Conservation (phyloP, 2,329 filamentous ascomycete species). For the Daldinia sp. region DNA sequence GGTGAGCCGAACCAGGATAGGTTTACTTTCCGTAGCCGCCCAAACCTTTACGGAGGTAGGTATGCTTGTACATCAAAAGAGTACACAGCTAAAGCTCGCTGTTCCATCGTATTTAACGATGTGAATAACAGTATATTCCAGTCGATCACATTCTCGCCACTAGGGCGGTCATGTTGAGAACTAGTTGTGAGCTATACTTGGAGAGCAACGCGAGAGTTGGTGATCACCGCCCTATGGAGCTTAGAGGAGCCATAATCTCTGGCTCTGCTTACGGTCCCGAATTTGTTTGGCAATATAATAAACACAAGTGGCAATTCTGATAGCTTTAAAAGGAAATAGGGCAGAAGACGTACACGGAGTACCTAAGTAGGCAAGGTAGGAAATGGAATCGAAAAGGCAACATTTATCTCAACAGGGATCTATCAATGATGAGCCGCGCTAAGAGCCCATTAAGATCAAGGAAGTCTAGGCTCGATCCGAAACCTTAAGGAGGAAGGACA, state of each 20-base stretch:
- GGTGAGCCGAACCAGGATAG: constrained; percentile 47
- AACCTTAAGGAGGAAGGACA: constrained; percentile 38
- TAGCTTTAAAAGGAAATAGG: constrained; percentile 11
- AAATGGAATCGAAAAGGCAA: constrained; percentile 15
- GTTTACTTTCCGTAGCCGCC: constrained; percentile 34
- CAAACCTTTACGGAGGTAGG: constrained; percentile 30
- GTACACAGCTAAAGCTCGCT: constrained; percentile 12
- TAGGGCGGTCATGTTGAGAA: constrained; percentile 22
- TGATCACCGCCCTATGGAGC: constrained; percentile 29
- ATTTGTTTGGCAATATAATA: constrained; percentile 9
- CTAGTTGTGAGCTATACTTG: constrained; percentile 20
- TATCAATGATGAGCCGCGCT: constrained; percentile 34
- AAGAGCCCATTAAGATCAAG: constrained; percentile 32
- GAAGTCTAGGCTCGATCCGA: constrained; percentile 39
- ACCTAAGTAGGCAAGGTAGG: not conserved
- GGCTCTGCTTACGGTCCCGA: constrained; percentile 11
- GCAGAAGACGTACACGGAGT: constrained; percentile 8
- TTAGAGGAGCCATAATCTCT: constrained; percentile 15
- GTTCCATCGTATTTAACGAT: constrained; percentile 29
- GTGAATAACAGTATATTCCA: constrained; percentile 21
- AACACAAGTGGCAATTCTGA: constrained; percentile 20
- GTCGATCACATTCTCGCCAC: constrained; percentile 31
- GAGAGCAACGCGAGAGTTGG: constrained; percentile 18
- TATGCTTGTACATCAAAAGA: constrained; percentile 9
- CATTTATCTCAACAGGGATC: constrained; percentile 24